Conservation (phyloP, 2,329 filamentous ascomycete genomes). For the Xylariaceae sp. region DNA sequence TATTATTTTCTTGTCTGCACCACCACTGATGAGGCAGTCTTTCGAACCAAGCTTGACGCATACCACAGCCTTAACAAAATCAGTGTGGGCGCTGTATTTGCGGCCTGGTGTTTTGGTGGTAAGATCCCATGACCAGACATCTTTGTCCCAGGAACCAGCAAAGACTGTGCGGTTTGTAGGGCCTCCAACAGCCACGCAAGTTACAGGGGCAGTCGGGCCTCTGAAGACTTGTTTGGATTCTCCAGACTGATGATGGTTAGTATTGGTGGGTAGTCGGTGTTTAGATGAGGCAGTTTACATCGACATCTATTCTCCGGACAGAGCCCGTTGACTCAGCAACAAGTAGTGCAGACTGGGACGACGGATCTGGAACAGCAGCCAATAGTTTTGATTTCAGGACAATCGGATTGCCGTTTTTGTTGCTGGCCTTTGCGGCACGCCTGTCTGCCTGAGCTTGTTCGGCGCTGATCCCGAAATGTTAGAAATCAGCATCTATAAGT, state of each 20-base stretch:
- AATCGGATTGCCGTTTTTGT: constrained; percentile 80
- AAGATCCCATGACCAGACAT: constrained; percentile 80
- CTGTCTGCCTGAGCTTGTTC: constrained; percentile 50
- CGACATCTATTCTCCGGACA: constrained; percentile 69
- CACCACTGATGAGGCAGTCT: constrained; percentile 68
- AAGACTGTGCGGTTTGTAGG: constrained; percentile 61
- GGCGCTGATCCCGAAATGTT: constrained; percentile 44
- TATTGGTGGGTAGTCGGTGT: neutral
- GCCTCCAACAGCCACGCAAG: constrained; percentile 68
- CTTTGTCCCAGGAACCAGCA: constrained; percentile 93
- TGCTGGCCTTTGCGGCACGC: constrained; percentile 68
- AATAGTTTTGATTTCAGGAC: constrained; percentile 82
- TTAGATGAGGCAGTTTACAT: constrained; percentile 51
- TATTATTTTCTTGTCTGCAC: constrained; percentile 75
- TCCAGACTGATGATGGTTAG: constrained; percentile 35
- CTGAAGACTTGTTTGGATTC: constrained; percentile 55
- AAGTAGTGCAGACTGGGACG: constrained; percentile 60
- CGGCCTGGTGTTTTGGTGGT: constrained; percentile 51
- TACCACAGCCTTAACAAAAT: constrained; percentile 85
- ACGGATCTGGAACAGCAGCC: constrained; percentile 67
- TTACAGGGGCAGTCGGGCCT: constrained; percentile 77
- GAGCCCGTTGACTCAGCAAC: constrained; percentile 85
- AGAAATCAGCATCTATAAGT: constrained; percentile 33
- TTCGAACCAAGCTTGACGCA: constrained; percentile 59
- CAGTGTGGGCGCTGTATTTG: constrained; percentile 72